phyloP scores from a whole-genome alignment of 768 basidiomycete species.

The Lentinula sp. region DNA sequence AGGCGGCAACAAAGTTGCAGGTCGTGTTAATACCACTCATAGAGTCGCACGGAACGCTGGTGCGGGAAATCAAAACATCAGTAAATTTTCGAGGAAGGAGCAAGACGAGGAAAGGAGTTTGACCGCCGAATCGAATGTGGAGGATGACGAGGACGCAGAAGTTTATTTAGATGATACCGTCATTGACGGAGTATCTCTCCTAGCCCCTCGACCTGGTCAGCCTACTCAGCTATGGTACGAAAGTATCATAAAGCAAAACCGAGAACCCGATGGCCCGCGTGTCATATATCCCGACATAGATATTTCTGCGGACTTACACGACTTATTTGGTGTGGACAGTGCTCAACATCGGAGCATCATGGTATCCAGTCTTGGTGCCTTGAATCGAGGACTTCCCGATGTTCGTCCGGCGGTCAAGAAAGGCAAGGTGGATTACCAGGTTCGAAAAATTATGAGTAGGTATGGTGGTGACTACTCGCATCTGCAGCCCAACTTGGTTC shows the following conservation, averaged over 20 bases:
- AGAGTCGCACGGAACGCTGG: background rate
- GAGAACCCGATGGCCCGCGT: background rate
- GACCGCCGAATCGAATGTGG: background rate
- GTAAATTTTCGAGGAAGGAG: no score
- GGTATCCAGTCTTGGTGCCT: background rate
- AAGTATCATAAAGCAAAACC: background rate
- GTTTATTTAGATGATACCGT: background rate
- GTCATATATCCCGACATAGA: background rate
- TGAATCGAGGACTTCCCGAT: background rate
- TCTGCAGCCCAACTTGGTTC: conserved; percentile 17
- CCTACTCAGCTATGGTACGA: background rate
- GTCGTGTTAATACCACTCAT: background rate
- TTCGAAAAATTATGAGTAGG: background rate
- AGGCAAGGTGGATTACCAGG: conserved; percentile 4
- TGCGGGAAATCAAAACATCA: background rate
- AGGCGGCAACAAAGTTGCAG: background rate
- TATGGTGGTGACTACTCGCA: conserved; percentile 46
- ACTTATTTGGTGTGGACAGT: background rate
- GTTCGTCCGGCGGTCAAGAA: background rate
- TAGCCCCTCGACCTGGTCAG: background rate
- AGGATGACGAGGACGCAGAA: background rate
- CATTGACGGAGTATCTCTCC: conserved; percentile 1
- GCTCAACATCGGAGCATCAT: background rate
- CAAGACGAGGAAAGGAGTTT: background rate
- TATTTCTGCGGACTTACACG: background rate